A percentile compares a stretch with the other conserved stretches of the same genome.
These are phyloP conservation scores for Podaxis sp. DNA, from an alignment of 768 basidiomycete genomes.

Conservation along the genomic window DNA sequence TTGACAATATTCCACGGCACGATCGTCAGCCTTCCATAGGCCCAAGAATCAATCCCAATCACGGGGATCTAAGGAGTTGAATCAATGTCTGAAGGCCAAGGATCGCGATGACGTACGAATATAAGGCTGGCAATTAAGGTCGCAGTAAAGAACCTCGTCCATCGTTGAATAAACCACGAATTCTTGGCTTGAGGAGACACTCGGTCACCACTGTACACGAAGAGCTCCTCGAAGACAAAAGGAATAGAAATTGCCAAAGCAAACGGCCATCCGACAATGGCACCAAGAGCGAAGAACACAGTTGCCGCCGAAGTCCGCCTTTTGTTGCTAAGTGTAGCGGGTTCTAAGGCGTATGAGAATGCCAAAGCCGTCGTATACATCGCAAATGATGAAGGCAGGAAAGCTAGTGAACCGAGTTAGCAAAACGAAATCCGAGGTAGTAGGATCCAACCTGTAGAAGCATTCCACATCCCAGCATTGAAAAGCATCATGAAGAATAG, in stretches of 20 bases:
- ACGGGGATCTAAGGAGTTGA: constrained; percentile 68
- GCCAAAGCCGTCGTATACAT: constrained; percentile 89
- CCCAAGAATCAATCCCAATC: constrained; percentile 77
- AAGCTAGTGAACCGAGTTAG: constrained; percentile 48
- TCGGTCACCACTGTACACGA: constrained; percentile 69
- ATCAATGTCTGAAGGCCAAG: background rate
- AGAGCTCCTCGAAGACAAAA: constrained; percentile 88
- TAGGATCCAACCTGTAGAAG: constrained; percentile 63
- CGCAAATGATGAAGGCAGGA: constrained; percentile 93
- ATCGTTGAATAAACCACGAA: constrained; percentile 64
- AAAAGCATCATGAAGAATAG: constrained; percentile 82
- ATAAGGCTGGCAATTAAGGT: constrained; percentile 59
- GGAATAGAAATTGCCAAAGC: constrained; percentile 85
- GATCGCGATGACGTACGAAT: constrained; percentile 46
- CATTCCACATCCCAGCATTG: constrained; percentile 95
- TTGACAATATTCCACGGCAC: constrained; percentile 92
- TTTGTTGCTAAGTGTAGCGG: constrained; percentile 51
- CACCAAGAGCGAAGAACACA: constrained; percentile 73
- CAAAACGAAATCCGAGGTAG: constrained; percentile 12
- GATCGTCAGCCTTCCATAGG: constrained; percentile 76
- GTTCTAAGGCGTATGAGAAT: constrained; percentile 64
- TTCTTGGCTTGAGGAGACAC: constrained; percentile 44
- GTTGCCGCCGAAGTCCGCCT: constrained; percentile 66
- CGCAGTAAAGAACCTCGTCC: constrained; percentile 53
- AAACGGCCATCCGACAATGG: constrained; percentile 96